Base-by-base conservation (phyloP, 768 basidiomycete species). In the Termitomyces sp. region DNA sequence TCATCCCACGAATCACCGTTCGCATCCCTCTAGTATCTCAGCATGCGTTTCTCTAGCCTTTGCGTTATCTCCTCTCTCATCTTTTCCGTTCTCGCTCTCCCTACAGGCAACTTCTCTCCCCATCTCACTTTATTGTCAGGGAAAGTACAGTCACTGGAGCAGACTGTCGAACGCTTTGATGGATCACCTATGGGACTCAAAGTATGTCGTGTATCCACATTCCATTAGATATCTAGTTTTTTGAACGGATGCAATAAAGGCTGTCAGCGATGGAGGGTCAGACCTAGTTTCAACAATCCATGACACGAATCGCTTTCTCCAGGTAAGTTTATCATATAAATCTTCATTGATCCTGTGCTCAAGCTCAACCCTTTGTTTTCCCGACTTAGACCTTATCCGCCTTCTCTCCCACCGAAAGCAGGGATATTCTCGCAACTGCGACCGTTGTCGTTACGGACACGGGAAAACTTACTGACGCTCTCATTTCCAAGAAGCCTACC, bases 21-120 rank as follows among this genome's bases (percentile, higher is more conserved):
- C 15, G 3, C 31, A 5, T 50, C 19, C 7, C 21, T 23, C 35
- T 21, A 38, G 7, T 37, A 50, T 17, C 49, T 26, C 35, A 50
- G 23, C 35, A 50, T 50, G 49, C 49, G 49, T 26, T 50, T 50
- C 38, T 50, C 50, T 7, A 38, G 50, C 11, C 6, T 50, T 40
- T 40, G 38, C 17, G 23, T 50, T 5, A 38, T 19, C 26, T 50
- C 50, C 6, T 40, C 50, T n/a, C 37, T 50, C 17, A n/a, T 28
- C 11, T 9, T 28, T 23, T 50, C 50, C 0, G 38, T 26, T 28
- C 38, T 50, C 12, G 26, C 37, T 28, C 50, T 50, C 50, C 50
- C 50, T 50, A 17, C 50, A 26, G 10, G 17, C 5, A 26, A 40
- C 5, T 50, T 40, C 38, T 3, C 23, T 9, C 9, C 21, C 11